These are phyloP conservation scores for Aspergillus mulundensis DNA, from an alignment of 495 filamentous ascomycete genomes.

Conservation along the genomic window DNA sequence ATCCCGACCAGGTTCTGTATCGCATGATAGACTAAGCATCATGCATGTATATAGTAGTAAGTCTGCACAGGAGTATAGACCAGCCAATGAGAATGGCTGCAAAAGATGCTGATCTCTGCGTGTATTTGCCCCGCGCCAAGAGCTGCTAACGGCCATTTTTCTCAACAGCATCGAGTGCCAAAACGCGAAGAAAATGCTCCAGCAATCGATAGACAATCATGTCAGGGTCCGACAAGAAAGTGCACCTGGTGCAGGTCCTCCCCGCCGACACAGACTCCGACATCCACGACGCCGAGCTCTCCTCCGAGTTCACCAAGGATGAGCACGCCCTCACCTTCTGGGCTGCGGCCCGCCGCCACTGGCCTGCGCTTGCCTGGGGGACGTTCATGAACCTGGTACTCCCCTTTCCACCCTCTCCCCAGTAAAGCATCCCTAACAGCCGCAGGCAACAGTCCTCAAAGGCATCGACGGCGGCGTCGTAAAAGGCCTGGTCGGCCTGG, in stretches of 20 bases:
- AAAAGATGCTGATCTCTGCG: no score
- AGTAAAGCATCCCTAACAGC: background rate
- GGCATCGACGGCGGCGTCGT: slow-evolving; percentile 30
- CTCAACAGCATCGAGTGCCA: background rate
- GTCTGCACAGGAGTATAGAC: no score
- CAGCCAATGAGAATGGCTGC: no score
- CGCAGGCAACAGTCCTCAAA: slow-evolving; percentile 27
- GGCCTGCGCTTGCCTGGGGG: slow-evolving; percentile 29
- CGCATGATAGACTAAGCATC: no score
- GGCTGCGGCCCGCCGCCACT: slow-evolving; percentile 25
- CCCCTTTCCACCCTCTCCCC: background rate
- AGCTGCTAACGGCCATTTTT: background rate
- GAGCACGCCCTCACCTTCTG: slow-evolving; percentile 28
- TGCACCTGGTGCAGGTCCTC: slow-evolving; percentile 6
- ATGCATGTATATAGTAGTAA: no score
- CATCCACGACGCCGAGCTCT: slow-evolving; percentile 21
- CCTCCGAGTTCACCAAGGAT: slow-evolving; percentile 23
- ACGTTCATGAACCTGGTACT: slow-evolving; percentile 30
- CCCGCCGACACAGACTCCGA: background rate
- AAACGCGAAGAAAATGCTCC: background rate
- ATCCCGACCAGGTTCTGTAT: no score
- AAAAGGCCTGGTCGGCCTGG: slow-evolving; percentile 29
- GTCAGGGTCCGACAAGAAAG: background rate
- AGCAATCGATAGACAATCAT: background rate
- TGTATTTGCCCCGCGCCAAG: background rate